Percentiles rank a stretch among this genome's conserved stretches.
phyloP scores from a whole-genome alignment of 1,139 yeast species.

The Sugiyamaella paludigena region DNA sequence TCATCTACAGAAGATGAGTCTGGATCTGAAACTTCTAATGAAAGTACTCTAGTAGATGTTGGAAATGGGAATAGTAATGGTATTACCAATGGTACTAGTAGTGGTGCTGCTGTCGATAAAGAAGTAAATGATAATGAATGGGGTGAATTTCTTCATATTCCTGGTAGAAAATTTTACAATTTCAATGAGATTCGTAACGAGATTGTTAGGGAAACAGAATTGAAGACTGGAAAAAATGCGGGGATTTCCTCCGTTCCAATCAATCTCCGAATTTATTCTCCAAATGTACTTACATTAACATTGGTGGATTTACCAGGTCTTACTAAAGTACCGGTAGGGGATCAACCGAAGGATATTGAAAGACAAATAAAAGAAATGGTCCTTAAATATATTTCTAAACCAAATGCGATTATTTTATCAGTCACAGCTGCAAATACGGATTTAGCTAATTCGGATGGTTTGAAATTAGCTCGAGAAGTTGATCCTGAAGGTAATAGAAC shows the following conservation, averaged over 20 bases:
- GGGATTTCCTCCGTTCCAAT: constrained; percentile 94
- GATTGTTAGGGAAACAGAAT: constrained; percentile 90
- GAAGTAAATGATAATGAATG: constrained; percentile 91
- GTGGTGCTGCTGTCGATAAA: constrained; percentile 22
- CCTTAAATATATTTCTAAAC: constrained; percentile 88
- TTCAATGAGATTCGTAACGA: constrained; percentile 90
- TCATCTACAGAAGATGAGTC: neutral
- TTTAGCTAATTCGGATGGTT: constrained; percentile 95
- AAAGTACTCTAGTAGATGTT: neutral
- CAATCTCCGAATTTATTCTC: constrained; percentile 90
- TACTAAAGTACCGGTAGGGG: constrained; percentile 99
- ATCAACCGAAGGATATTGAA: constrained; percentile 97
- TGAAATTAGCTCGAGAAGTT: constrained; percentile 93
- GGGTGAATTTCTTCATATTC: constrained; percentile 96
- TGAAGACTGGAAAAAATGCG: constrained; percentile 86
- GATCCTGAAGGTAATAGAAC: constrained; percentile 98
- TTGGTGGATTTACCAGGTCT: constrained; percentile 96
- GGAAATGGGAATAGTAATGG: constrained; percentile 13
- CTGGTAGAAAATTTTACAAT: constrained; percentile 81
- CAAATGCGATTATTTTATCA: constrained; percentile 91
- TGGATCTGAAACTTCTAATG: neutral
- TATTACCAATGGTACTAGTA: constrained; percentile 19
- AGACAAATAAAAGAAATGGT: constrained; percentile 92
- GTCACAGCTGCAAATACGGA: constrained; percentile 98
- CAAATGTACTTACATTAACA: constrained; percentile 92